phyloP scores from a whole-genome alignment of 495 filamentous ascomycete species.

The Neurospora pannonica region DNA sequence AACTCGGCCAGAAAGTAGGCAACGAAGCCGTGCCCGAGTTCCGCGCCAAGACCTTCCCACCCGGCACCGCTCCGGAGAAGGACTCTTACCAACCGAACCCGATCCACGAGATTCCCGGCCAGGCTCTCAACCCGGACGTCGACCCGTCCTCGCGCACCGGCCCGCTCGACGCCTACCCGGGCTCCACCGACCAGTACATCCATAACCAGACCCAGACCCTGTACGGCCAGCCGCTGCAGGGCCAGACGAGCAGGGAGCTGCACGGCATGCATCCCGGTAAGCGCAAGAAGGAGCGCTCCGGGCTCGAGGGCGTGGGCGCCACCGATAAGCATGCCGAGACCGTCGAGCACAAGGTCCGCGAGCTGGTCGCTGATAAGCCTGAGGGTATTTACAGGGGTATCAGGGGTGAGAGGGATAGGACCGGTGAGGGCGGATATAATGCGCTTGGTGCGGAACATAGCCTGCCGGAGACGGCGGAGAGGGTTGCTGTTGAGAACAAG shows the following conservation, averaged over 20 bases:
- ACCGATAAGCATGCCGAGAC: constrained; percentile 13
- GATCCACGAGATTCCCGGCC: constrained; percentile 26
- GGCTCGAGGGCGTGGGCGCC: constrained; percentile 46
- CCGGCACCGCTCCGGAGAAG: constrained; percentile 56
- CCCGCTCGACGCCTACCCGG: constrained; percentile 47
- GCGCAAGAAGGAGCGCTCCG: constrained; percentile 43
- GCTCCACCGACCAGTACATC: constrained; percentile 55
- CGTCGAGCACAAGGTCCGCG: constrained; percentile 23
- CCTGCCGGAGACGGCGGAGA: constrained; percentile 36
- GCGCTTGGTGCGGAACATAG: constrained; percentile 25
- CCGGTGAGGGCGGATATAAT: constrained; percentile 19
- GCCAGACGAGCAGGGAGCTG: constrained; percentile 51
- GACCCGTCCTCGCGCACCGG: constrained; percentile 18
- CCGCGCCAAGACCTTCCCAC: constrained; percentile 46
- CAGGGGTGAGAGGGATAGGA: not conserved
- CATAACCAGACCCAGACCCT: constrained; percentile 47
- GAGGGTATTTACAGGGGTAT: no score
- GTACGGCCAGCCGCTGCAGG: constrained; percentile 50
- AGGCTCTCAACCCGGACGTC: constrained; percentile 33
- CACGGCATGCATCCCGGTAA: constrained; percentile 35
- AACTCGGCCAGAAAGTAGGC: constrained; percentile 52
- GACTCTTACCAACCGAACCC: constrained; percentile 40
- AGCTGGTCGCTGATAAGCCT: constrained; percentile 14
- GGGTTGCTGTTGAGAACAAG: constrained; percentile 32
- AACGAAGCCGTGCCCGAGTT: constrained; percentile 55